phyloP scores from a whole-genome alignment of 495 filamentous ascomycete species.

The Usnea hakonensis region DNA sequence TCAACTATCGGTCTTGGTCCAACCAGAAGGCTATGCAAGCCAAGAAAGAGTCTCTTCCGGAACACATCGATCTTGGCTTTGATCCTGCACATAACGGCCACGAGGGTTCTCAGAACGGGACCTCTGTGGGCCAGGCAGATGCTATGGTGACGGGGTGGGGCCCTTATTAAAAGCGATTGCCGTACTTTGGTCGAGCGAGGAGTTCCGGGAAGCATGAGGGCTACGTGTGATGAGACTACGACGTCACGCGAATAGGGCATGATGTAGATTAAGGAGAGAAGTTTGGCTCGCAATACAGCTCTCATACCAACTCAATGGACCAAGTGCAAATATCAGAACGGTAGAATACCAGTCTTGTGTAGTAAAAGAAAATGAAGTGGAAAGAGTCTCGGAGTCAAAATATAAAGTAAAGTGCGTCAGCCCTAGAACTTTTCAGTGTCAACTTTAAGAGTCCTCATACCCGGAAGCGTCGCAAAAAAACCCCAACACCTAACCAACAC shows the following conservation, averaged over 20 bases:
- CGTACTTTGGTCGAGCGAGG: constrained; percentile 14
- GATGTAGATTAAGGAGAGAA: not conserved
- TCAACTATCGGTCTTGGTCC: constrained; percentile 76
- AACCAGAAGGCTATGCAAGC: constrained; percentile 66
- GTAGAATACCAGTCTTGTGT: not conserved
- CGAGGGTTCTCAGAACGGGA: constrained; percentile 14
- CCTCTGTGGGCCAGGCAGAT: constrained; percentile 10
- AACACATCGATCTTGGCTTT: constrained; percentile 64
- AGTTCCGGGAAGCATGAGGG: constrained; percentile 12
- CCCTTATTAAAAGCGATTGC: constrained; percentile 10
- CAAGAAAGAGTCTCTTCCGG: constrained; percentile 68
- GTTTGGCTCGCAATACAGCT: not conserved
- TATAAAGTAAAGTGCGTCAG: no score
- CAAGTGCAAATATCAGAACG: not conserved
- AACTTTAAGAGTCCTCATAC: constrained; percentile 1
- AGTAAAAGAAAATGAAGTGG: not conserved
- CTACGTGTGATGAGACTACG: constrained; percentile 7
- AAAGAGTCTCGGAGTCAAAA: no score
- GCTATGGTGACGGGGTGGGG: constrained; percentile 17
- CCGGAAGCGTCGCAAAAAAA: not conserved
- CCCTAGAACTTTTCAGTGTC: no score
- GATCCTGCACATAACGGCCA: constrained; percentile 21
- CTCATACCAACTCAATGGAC: not conserved
- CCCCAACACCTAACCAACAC: not conserved
- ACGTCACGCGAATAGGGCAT: not conserved